phyloP scores from a whole-genome alignment of 352 stramenopile genomes.

The Phytophthora litchii region DNA sequence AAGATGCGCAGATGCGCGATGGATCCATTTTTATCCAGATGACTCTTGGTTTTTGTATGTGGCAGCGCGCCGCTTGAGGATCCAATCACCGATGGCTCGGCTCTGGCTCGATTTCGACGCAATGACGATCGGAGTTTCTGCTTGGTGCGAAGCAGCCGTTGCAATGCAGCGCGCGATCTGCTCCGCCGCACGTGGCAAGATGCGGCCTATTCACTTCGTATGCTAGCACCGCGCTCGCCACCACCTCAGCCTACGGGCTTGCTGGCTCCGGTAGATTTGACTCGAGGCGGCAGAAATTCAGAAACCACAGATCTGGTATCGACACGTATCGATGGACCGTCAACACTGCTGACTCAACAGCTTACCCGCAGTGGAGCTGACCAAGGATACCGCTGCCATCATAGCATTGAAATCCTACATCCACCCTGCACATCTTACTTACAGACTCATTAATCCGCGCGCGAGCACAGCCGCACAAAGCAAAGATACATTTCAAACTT shows the following conservation, averaged over 20 bases:
- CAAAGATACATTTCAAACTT: conserved; percentile 13
- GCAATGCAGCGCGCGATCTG: conserved; percentile 1
- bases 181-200: conserved; percentile 9
- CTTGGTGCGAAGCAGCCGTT: conserved; percentile 6
- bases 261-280: neutral
- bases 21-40: neutral
- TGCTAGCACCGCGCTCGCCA: neutral
- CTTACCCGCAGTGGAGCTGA: too few species aligned
- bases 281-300: neutral
- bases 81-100: conserved; percentile 18
- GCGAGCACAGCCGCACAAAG: conserved; percentile 19
- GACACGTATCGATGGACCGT: neutral
- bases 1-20: conserved; percentile 4
- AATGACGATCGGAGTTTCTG: conserved; percentile 10
- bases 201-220: neutral
- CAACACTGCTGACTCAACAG: too few species aligned
- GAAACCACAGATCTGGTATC: neutral
- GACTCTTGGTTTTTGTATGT: conserved; percentile 13
- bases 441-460: conserved; percentile 9
- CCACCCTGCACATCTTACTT: conserved; percentile 18
- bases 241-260: neutral
- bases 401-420: too few species aligned
- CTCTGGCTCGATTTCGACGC: conserved; percentile 23
- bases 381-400: neutral
- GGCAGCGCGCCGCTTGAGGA: conserved; percentile 20